Evolutionary conservation across 352 stramenopile species (phyloP), one percentile per base, ranked within the genome.

Genomic region (Phytophthora nicotianae): DNA sequence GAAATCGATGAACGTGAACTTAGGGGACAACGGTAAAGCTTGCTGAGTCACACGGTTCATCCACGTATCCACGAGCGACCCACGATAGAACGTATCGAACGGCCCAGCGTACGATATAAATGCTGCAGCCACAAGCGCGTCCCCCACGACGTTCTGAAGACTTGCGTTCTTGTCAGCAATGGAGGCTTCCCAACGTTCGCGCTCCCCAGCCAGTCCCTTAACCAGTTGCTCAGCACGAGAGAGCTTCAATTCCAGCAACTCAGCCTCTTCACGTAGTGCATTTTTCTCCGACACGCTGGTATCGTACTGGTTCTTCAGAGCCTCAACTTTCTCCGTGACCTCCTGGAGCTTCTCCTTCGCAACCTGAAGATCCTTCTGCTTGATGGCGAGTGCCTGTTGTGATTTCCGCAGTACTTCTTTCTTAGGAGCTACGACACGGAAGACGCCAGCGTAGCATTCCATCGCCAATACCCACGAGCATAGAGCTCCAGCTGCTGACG

Each of bases 101-200:
- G 95, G 95, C 0, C 96, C 96, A 5, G 96, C 92, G 59, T 99
- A 99, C 17, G 93, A 98, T 42, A 98, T 85, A 66, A 98, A 98
- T 3, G 91, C 95, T 0, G 95, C 88, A 2, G 91, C 94, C 0
- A 99, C 81, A 13, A 99, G 81, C 4, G 90, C 89, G 63, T 99
- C 95, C 1, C 96, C 96, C 1, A 97, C 85, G 2, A 98, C 83
- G 24, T 96, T 95, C 11, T 86, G 69, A 13, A 98, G 80, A 41
- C 79, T 87, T 33, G 85, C 80, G 41, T 98, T 93, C 63, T 96
- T 97, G 9, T 88, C 85, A 0, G 81, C 84, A 56, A 98, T 98
- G 11, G 82, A 97, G 0, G 80, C 59, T 61, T 98, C 80, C 96
- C 96, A 99, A 5, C 96, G 88, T 45, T 95, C 89, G n/a, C 92